Evolutionary conservation across 2,329 filamentous ascomycete genomes (phyloP), one percentile per base, ranked within the genome.

Genomic region (Cordyceps javanica): DNA sequence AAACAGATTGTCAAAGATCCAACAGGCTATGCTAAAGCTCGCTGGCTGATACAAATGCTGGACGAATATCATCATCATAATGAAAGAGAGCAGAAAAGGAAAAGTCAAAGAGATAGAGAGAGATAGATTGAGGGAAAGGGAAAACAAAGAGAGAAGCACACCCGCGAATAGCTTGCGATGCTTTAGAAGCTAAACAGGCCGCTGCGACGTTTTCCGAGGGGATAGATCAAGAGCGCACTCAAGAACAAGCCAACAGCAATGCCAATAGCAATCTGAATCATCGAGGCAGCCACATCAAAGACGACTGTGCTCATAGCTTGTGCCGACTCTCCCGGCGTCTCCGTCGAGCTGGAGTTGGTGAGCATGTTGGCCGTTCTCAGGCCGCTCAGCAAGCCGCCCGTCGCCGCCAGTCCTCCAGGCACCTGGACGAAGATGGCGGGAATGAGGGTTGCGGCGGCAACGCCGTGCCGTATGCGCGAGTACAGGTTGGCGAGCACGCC

Each of bases 401-500:
- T 76, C 2, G 76, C 76, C 0, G 76, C 76, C 19, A 79, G 63
- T 30, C 76, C 77, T 62, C 76, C 77, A 1, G 76, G 76, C 1
- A 79, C 76, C 61, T 78, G 76, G 2, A 75, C 74, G 50, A 79
- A 78, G 45, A 79, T 77, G 19, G 76, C 76, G 0, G 76, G 76
- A 25, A 79, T 73, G 6, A 79, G 70, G 1, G 73, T 77, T 2
- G 75, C 73, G 0, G 75, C 76, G 1, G 76, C 76, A 30, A 78
- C 76, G n/a, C 79, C 79, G 59, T 82, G 79, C 10, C 76, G 68
- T 9, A 82, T 58, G 25, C 79, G 73, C n/a, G 86, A 89, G 70
- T 93, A 92, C 1, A 90, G 67, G 64, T 94, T 94, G 8, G 89
- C 90, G 50, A 90, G 74, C 3, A 91, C 79, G 32, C 90, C 90